Percentiles rank a stretch among this genome's conserved stretches.
Conservation (phyloP, 2,329 filamentous ascomycete genomes). For the Zasmidium cellare region DNA sequence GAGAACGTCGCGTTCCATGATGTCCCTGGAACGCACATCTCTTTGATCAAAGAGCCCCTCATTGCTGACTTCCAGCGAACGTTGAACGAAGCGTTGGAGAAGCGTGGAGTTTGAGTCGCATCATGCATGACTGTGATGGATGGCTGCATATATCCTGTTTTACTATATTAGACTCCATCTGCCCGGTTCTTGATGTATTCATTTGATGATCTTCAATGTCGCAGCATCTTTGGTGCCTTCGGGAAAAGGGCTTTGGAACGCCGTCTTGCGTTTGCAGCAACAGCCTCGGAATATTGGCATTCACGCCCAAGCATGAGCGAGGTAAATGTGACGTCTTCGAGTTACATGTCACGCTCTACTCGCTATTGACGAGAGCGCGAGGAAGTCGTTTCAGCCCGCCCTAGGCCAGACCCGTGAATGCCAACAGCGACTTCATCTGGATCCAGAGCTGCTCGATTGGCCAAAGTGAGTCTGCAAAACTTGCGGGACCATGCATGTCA, state of each 20-base stretch:
- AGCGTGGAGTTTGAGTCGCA: neutral
- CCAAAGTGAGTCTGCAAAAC: slow-evolving; percentile 16
- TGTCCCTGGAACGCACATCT: slow-evolving; percentile 20
- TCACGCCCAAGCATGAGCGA: no score
- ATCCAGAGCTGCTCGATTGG: neutral
- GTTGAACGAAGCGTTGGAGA: slow-evolving; percentile 15
- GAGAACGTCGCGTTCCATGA: slow-evolving; percentile 19
- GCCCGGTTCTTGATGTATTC: no score
- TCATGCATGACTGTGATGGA: neutral
- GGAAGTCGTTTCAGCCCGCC: no score
- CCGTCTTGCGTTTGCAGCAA: no score
- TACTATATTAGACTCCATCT: neutral
- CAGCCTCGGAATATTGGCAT: no score
- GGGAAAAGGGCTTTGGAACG: no score
- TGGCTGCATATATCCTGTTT: neutral
- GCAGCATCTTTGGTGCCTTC: no score
- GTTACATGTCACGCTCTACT: no score
- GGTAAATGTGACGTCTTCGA: no score
- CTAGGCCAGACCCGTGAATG: no score
- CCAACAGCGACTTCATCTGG: neutral
- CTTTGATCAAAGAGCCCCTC: slow-evolving; percentile 15
- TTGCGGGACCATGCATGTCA: slow-evolving; percentile 33
- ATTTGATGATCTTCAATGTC: no score
- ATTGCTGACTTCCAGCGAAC: slow-evolving; percentile 15
- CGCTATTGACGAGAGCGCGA: no score